Percentiles rank a stretch among this genome's conserved stretches.
Evolutionary conservation across 2,329 filamentous ascomycete genomes (phyloP).

Genomic region (Clarireedia monteithiana): DNA sequence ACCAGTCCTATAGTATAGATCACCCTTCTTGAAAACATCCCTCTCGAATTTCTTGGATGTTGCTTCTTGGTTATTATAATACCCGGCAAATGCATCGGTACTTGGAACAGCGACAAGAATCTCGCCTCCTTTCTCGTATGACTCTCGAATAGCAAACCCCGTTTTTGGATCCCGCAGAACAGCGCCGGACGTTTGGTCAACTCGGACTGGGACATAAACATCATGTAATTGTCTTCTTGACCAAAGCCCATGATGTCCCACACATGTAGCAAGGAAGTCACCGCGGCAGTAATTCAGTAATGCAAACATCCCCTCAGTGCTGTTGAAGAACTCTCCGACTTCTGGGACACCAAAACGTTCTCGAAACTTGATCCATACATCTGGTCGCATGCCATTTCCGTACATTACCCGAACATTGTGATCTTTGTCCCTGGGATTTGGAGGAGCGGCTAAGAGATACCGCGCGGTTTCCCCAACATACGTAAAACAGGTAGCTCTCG

Average conservation of each 20-base stretch:
- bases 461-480: constrained; percentile 74
- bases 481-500: constrained; percentile 60
- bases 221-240: constrained; percentile 45
- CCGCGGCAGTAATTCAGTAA: constrained; percentile 53
- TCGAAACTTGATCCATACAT: constrained; percentile 58
- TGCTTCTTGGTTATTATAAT: constrained; percentile 59
- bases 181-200: constrained; percentile 61
- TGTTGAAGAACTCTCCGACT: constrained; percentile 71
- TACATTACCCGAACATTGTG: constrained; percentile 53
- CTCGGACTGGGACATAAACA: constrained; percentile 55
- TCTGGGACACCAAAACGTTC: constrained; percentile 55
- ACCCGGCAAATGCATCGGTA: constrained; percentile 55
- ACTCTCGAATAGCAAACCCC: constrained; percentile 54
- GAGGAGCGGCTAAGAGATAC: constrained; percentile 63
- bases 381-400: constrained; percentile 60
- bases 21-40: constrained; percentile 59
- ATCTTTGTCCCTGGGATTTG: constrained; percentile 49
- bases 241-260: constrained; percentile 65
- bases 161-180: constrained; percentile 59
- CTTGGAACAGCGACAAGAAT: constrained; percentile 57
- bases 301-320: constrained; percentile 61
- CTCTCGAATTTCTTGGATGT: constrained; percentile 58
- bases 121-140: constrained; percentile 66
- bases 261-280: constrained; percentile 53
- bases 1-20: constrained; percentile 61